These are phyloP conservation scores for Colletotrichum ledebouriae DNA, from an alignment of 2,329 filamentous ascomycete species.

Conservation along the genomic window DNA sequence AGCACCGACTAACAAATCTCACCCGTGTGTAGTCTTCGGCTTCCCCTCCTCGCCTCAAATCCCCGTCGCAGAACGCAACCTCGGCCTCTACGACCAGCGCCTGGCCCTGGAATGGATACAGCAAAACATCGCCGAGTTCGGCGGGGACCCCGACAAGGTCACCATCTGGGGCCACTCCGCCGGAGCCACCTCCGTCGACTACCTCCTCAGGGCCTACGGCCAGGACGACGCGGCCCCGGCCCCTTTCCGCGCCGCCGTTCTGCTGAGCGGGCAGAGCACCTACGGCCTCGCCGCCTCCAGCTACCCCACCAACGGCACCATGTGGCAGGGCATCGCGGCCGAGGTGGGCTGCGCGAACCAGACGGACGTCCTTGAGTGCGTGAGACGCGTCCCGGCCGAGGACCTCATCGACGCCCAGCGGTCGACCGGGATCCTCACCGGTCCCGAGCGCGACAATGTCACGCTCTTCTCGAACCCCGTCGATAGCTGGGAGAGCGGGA, in stretches of 20 bases:
- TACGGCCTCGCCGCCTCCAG: conserved; percentile 44
- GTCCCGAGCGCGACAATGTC: conserved; percentile 43
- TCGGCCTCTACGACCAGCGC: conserved; percentile 48
- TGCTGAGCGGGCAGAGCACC: conserved; percentile 49
- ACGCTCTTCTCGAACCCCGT: conserved; percentile 41
- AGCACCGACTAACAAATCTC: neutral
- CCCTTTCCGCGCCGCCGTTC: conserved; percentile 47
- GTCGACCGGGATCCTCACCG: conserved; percentile 19
- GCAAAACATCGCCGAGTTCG: conserved; percentile 49
- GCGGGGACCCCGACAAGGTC: conserved; percentile 48
- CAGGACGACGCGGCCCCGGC: conserved; percentile 2
- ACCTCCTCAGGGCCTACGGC: conserved; percentile 45
- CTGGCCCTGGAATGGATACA: conserved; percentile 51
- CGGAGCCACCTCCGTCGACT: conserved; percentile 46
- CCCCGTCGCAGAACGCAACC: conserved; percentile 40
- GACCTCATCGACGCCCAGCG: conserved; percentile 43
- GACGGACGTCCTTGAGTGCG: conserved; percentile 2
- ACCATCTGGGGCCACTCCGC: conserved; percentile 53
- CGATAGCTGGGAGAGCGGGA: conserved; percentile 43
- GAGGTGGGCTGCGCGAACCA: conserved; percentile 40
- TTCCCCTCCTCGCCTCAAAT: conserved; percentile 19
- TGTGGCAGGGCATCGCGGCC: conserved; percentile 43
- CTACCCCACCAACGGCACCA: conserved; percentile 6
- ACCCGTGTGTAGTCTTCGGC: conserved; percentile 43
- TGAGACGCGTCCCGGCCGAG: neutral